Percentiles rank a stretch among this genome's conserved stretches.
These are phyloP conservation scores for Lolium multiflorum DNA, from an alignment of 176 grass and related monocot genomes.

Conservation along the genomic window DNA sequence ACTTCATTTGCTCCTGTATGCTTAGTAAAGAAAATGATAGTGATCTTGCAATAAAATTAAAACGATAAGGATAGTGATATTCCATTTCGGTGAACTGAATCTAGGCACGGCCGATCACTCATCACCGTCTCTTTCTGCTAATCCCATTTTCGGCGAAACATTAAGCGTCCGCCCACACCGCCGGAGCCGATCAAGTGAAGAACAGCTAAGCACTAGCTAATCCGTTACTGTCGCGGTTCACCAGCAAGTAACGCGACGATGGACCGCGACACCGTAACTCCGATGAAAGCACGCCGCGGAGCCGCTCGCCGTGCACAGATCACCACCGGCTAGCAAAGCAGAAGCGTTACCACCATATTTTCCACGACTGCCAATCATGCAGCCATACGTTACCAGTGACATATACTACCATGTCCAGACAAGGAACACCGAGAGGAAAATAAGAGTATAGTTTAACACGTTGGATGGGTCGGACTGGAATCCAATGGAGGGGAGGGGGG, in stretches of 20 bases:
- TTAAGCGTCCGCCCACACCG: not conserved
- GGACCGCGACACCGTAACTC: slow-evolving; percentile 11
- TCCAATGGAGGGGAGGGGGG: not conserved
- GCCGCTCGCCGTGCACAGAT: not conserved
- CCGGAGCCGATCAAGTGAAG: not conserved
- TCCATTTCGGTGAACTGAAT: not conserved
- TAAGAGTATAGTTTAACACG: not conserved
- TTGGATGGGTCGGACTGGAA: not conserved
- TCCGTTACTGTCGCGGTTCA: slow-evolving; percentile 4
- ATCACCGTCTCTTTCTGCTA: too few relatives aligned
- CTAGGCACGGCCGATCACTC: not conserved
- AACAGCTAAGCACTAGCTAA: slow-evolving; percentile 19
- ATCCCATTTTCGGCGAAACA: not conserved
- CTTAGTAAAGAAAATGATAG: too few relatives aligned
- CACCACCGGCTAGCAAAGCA: too few relatives aligned
- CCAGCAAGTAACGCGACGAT: not conserved
- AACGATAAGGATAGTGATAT: not conserved
- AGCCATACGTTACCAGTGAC: not conserved
- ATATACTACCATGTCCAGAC: not conserved
- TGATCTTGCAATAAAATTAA: too few relatives aligned
- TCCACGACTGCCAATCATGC: not conserved
- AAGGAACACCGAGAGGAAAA: not conserved
- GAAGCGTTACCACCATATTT: too few relatives aligned
- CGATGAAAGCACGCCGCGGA: not conserved
- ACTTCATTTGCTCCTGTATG: too few relatives aligned